These are phyloP conservation scores for Prunus salicina DNA, from an alignment of 306 rosid genomes.

Conservation along the genomic window DNA sequence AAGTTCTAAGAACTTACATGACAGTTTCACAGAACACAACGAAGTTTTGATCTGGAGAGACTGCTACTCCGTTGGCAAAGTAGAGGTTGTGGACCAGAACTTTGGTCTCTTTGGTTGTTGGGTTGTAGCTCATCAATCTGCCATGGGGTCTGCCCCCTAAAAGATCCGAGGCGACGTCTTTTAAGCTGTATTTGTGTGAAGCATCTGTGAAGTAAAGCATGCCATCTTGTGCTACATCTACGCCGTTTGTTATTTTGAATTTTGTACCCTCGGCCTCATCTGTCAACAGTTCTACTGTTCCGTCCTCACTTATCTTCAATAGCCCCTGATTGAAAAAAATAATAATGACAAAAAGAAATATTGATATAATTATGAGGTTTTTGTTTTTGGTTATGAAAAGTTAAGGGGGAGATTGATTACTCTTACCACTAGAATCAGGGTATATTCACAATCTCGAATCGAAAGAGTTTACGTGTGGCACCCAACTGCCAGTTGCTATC, in stretches of 20 bases:
- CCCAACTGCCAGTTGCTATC: too few species aligned
- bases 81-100: conserved; percentile 45
- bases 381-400: too few species aligned
- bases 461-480: accelerated
- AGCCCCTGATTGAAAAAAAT: conserved; percentile 46
- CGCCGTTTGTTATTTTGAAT: conserved; percentile 54
- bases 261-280: conserved; percentile 53
- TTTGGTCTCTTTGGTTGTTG: conserved; percentile 45
- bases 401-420: too few species aligned
- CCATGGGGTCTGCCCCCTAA: conserved; percentile 63
- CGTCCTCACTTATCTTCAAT: conserved; percentile 43
- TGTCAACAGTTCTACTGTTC: conserved; percentile 42
- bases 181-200: conserved; percentile 42
- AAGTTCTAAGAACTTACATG: conserved; percentile 27
- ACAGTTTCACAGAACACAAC: conserved; percentile 62
- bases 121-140: conserved; percentile 62
- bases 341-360: neutral
- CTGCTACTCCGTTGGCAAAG: conserved; percentile 64
- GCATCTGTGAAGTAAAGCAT: conserved; percentile 74
- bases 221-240: conserved; percentile 64
- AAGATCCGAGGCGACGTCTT: conserved; percentile 27
- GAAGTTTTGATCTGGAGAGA: conserved; percentile 58
- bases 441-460: too few species aligned
- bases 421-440: too few species aligned
- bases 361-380: too few species aligned